These are phyloP conservation scores for Stagonosporopsis rhizophila DNA, from an alignment of 2,329 filamentous ascomycete genomes.

Conservation along the genomic window DNA sequence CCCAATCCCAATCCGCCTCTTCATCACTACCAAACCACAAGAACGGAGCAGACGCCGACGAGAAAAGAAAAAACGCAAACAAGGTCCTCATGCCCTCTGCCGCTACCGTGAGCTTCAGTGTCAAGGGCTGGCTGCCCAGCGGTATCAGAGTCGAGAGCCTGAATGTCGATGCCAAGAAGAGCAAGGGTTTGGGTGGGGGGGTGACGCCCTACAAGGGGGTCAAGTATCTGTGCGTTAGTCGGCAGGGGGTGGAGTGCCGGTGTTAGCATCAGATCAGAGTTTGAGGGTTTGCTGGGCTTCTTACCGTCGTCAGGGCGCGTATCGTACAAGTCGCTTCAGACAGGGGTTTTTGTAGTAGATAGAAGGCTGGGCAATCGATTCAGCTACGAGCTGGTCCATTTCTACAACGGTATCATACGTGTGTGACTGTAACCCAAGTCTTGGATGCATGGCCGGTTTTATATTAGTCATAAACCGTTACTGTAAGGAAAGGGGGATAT, in stretches of 20 bases:
- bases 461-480: too few species aligned
- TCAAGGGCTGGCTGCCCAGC: slow-evolving; percentile 70
- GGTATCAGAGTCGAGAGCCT: slow-evolving; percentile 69
- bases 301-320: too few species aligned
- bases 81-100: slow-evolving; percentile 57
- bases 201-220: slow-evolving; percentile 98
- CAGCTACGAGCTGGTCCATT: too few species aligned
- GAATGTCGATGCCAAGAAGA: slow-evolving; percentile 75
- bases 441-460: too few species aligned
- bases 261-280: too few species aligned
- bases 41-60: slow-evolving; percentile 42
- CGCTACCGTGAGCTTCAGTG: slow-evolving; percentile 58
- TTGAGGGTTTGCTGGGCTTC: too few species aligned
- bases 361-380: too few species aligned
- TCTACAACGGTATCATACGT: too few species aligned
- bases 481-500: too few species aligned
- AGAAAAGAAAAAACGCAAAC: slow-evolving; percentile 65
- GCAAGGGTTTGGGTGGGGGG: slow-evolving; percentile 82
- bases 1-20: slow-evolving; percentile 28
- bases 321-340: too few species aligned
- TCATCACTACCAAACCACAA: not conserved
- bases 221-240: slow-evolving; percentile 85
- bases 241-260: slow-evolving; percentile 57
- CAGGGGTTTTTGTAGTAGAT: too few species aligned
- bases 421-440: too few species aligned